Evolutionary conservation across 768 basidiomycete genomes (phyloP), one percentile per base, ranked within the genome.

Genomic region (Lyophyllum decastes): DNA sequence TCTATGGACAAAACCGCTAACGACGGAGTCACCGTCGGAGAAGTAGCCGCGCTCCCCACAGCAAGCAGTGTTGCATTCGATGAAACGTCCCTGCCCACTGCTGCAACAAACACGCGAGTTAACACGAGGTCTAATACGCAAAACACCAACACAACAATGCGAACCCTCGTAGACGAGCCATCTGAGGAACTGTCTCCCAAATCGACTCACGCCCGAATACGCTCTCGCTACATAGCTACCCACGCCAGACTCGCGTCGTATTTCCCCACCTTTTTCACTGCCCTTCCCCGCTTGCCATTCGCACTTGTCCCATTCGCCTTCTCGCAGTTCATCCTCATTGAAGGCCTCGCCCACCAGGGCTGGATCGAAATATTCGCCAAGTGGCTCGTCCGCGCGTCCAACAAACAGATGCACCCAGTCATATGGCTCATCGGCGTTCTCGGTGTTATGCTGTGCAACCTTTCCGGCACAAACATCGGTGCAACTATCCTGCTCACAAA

Each of bases 291-390:
- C 19, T 78, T 95, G 0, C 95, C 94, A 0, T 85, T 94, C 58
- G 81, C 85, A 12, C 84, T 97, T 7, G 76, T 97, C 16, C 93
- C 93, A 0, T 98, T 98, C 67, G 92, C 94, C 0, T 94, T 98
- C 68, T 88, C 90, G 0, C 94, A 95, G 72, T 98, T 98, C 75
- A 93, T 98, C 62, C 84, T 98, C 55, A 92, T 96, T 57, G 90
- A 95, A 67, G 90, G 82, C 0, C 81, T 98, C 6, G 79, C 86
- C 12, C 80, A 85, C 59, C 86, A 88, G 57, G 94, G 94, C 25
- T 98, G 95, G 94, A 92, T 96, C 9, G 78, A 84, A 12, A 79
- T 95, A 22, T 96, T 95, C 67, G 88, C 86, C 17, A 52, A 53
- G 24, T 92, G 92, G 90, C 77, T 88, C 34, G 67, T 76, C 52